Base-by-base conservation (phyloP, 2,329 filamentous ascomycete species). In the Neoscytalidium dimidiatum region DNA sequence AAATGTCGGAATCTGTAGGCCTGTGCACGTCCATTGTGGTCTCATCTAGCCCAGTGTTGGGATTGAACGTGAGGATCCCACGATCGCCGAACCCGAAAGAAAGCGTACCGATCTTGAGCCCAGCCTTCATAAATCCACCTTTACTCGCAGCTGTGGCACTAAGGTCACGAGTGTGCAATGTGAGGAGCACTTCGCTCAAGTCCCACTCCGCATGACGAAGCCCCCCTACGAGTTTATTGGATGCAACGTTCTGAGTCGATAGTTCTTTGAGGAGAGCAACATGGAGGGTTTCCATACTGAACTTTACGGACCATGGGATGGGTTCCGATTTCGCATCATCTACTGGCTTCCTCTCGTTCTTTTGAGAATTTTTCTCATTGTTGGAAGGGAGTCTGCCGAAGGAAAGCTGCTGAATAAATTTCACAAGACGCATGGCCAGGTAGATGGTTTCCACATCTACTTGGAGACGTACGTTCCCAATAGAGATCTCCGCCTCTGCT, bases 1-100 rank as follows among this genome's bases (percentile, higher is more conserved):
- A 75, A 5, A 76, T 64, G 46, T 78, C 76, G 35, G 70, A 67
- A 4, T 67, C 70, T 19, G 72, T 66, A 14, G 72, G 68, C n/a
- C 73, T 70, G 11, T 68, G 62, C 38, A 83, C 71, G 64, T 82
- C 81, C 26, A 76, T 72, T 2, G 69, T 68, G n/a, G 77, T 70
- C 23, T 76, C 72, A 53, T 74, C 78, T 75, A 83, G 79, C 66
- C 77, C 80, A 44, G 82, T 70, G 5, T 71, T 73, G 51, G 82
- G 78, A 60, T 84, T 79, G 68, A 87, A 87, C 3, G 80, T 82
- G 28, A 87, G 72, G 8, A 87, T 77, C 35, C 82, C 75, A 28
- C 84, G 78, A 19, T 81, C 80, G 5, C 81, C 75, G 66, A 82
- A 82, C 2, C 81, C 80, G 46, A 86, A 73, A 0, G 72, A 69